Conservation (phyloP, 768 basidiomycete species). For the Tulasnella sp. region DNA sequence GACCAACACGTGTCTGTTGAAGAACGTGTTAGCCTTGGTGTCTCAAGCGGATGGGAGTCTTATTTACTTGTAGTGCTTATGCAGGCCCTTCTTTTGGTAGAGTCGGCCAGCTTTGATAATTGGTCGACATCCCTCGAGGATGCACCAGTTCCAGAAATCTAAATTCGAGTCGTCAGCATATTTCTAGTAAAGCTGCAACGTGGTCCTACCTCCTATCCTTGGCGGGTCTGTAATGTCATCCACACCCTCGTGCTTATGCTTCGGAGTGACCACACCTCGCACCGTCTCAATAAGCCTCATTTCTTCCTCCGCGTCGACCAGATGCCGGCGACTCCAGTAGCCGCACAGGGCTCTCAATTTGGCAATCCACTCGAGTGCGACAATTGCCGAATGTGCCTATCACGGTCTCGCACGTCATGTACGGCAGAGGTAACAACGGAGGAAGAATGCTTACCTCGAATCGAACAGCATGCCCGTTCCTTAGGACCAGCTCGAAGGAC, state of each 20-base stretch:
- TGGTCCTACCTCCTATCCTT: slow-evolving; percentile 1
- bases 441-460: slow-evolving; percentile 62
- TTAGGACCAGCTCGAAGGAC: slow-evolving; percentile 73
- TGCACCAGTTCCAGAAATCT: slow-evolving; percentile 82
- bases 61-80: slow-evolving; percentile 75
- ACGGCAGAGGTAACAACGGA: neutral
- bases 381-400: slow-evolving; percentile 60
- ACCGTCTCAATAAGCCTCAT: slow-evolving; percentile 56
- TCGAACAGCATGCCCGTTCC: slow-evolving; percentile 61
- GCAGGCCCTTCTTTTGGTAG: slow-evolving; percentile 64
- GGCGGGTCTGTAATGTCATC: slow-evolving; percentile 7
- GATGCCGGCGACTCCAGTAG: slow-evolving; percentile 80
- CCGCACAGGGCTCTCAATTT: slow-evolving; percentile 62
- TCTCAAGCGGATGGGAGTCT: neutral
- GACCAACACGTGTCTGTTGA: slow-evolving; percentile 59
- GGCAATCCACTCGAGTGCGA: slow-evolving; percentile 83
- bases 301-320: slow-evolving; percentile 69
- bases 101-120: slow-evolving; percentile 70
- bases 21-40: neutral
- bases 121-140: slow-evolving; percentile 71
- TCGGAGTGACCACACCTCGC: slow-evolving; percentile 12
- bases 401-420: neutral
- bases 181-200: neutral
- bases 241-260: slow-evolving; percentile 7
- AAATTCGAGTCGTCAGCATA: slow-evolving; percentile 47